Evolutionary conservation across 495 filamentous ascomycete genomes (phyloP), one percentile per base, ranked within the genome.

Genomic region (Chaetomium cochliodes): DNA sequence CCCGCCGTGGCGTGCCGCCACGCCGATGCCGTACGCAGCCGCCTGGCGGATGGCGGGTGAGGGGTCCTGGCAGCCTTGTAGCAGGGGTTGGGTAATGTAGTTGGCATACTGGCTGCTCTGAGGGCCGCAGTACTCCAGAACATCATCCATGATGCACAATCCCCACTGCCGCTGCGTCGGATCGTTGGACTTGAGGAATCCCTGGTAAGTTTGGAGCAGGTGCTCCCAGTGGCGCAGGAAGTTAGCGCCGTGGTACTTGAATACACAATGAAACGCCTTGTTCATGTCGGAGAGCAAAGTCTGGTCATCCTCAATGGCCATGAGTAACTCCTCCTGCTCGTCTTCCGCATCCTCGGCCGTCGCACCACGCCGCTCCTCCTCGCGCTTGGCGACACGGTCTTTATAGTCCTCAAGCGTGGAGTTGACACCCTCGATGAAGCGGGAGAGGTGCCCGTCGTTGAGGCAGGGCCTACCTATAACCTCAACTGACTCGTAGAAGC

Each of bases 221-320:
- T 87, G 86, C 70, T 94, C 87, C 93, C 93, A 98, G 50, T 90
- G 77, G 11, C 86, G 89, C 58, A 99, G 84, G 85, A 98, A 99
- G 30, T 81, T 74, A 20, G 85, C 82, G 62, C 91, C 89, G 71
- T 96, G 91, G 81, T 97, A 91, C 82, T 97, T 97, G 82, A 98
- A 98, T 69, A 99, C 92, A 51, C 91, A 94, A 76, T 99, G 96
- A 85, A 96, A 99, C 0, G 96, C 92, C 81, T 99, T 99, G 87
- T 98, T 99, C 96, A 99, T 99, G 72, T 99, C 96, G 11, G 93
- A 96, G 54, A 99, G 86, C 23, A 99, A 80, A 28, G 91, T 93
- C 75, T 98, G 94, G 73, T 99, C 96, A 68, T 99, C 96, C 76
- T 99, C 96, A 41, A 99, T 90, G 7, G 96, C 96, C 69, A 94